These are phyloP conservation scores for Rhexocercosporidium sp. DNA, from an alignment of 2,329 filamentous ascomycete genomes.

Conservation along the genomic window DNA sequence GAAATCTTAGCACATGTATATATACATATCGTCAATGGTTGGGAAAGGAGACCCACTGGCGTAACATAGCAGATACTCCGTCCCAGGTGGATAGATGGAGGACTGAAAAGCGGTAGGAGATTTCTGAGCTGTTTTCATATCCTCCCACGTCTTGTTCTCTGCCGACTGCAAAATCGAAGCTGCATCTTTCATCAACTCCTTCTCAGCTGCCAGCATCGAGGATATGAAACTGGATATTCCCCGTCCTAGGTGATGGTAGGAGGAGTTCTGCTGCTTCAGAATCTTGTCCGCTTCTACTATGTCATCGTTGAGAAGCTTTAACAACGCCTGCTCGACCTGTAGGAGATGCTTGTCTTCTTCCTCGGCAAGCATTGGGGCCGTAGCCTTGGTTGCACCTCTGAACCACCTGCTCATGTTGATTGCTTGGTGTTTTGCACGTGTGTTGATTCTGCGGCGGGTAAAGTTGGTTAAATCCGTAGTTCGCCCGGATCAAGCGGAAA, in stretches of 20 bases:
- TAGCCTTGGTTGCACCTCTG: constrained; percentile 33
- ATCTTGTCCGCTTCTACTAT: constrained; percentile 80
- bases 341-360: constrained; percentile 60
- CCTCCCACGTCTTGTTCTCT: constrained; percentile 76
- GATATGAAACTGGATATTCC: constrained; percentile 84
- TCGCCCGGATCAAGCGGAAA: constrained; percentile 17
- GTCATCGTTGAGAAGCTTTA: constrained; percentile 86
- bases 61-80: constrained; percentile 84
- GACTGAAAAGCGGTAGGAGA: constrained; percentile 60
- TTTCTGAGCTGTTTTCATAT: constrained; percentile 76
- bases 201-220: constrained; percentile 89
- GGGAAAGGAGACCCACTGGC: constrained; percentile 51
- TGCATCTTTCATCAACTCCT: constrained; percentile 87
- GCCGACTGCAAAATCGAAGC: constrained; percentile 73
- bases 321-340: constrained; percentile 67
- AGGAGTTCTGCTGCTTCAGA: constrained; percentile 73
- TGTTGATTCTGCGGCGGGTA: background rate
- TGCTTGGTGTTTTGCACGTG: constrained; percentile 9
- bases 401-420: constrained; percentile 42
- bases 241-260: constrained; percentile 86
- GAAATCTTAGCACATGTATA: constrained; percentile 16
- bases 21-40: background rate
- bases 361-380: constrained; percentile 40
- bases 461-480: constrained; percentile 5
- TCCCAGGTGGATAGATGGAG: constrained; percentile 77